phyloP scores from a whole-genome alignment of 2,329 filamentous ascomycete species.

The Neofusicoccum kwambonambiense region DNA sequence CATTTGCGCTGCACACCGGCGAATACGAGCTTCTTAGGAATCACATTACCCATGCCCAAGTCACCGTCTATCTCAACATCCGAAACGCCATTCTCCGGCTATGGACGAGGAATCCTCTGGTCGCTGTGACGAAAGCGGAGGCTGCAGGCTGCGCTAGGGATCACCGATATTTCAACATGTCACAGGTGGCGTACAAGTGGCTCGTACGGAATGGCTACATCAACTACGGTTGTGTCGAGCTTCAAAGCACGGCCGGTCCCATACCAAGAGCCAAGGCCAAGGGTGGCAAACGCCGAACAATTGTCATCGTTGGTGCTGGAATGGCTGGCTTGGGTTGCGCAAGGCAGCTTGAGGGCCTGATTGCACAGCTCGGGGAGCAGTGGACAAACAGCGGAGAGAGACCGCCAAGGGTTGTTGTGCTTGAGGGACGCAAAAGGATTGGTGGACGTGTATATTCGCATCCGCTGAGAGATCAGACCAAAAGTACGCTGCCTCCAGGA shows the following conservation, averaged over 20 bases:
- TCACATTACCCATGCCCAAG: slow-evolving; percentile 82
- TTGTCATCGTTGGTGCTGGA: slow-evolving; percentile 89
- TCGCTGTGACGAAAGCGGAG: slow-evolving; percentile 77
- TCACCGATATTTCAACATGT: slow-evolving; percentile 82
- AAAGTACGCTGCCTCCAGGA: slow-evolving; percentile 50
- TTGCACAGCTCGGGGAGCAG: slow-evolving; percentile 72
- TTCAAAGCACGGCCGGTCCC: slow-evolving; percentile 50
- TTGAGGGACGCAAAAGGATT: slow-evolving; percentile 84
- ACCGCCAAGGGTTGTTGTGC: slow-evolving; percentile 70
- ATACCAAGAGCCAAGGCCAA: slow-evolving; percentile 39
- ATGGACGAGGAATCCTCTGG: slow-evolving; percentile 83
- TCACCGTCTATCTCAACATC: slow-evolving; percentile 94
- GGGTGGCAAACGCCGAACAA: slow-evolving; percentile 62
- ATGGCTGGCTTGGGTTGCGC: slow-evolving; percentile 91
- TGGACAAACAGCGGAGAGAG: slow-evolving; percentile 66
- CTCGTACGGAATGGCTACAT: slow-evolving; percentile 88
- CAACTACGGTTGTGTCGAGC: slow-evolving; percentile 87
- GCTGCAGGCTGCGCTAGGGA: slow-evolving; percentile 89
- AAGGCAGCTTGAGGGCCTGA: slow-evolving; percentile 83
- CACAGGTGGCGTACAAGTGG: slow-evolving; percentile 89
- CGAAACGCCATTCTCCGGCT: slow-evolving; percentile 88
- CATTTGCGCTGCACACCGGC: slow-evolving; percentile 79
- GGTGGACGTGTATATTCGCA: slow-evolving; percentile 94
- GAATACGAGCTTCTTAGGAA: slow-evolving; percentile 80
- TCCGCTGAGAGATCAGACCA: slow-evolving; percentile 60